Evolutionary conservation across 2,329 filamentous ascomycete genomes (phyloP).

Genomic region (Lecanicillium sp.): DNA sequence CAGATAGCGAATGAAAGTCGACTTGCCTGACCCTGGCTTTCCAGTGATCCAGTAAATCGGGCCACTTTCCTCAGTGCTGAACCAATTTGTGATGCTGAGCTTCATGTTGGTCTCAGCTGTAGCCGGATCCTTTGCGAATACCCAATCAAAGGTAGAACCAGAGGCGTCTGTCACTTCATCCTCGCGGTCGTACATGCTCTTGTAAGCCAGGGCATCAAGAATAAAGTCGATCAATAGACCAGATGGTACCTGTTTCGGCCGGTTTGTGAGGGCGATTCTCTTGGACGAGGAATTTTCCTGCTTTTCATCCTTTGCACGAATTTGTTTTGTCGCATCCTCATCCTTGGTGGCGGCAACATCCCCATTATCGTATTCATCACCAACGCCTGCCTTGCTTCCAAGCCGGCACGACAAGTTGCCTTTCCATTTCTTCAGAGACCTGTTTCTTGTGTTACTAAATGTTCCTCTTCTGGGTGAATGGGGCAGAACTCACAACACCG

Average conservation of each 20-base stretch:
- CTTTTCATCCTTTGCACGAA: not conserved
- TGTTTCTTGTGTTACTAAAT: no score
- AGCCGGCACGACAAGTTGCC: not conserved
- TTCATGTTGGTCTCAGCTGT: slow-evolving; percentile 3
- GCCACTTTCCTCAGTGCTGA: slow-evolving; percentile 13
- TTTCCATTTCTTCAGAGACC: not conserved
- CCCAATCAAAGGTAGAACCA: slow-evolving; percentile 27
- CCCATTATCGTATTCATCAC: slow-evolving; percentile 3
- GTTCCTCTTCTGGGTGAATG: no score
- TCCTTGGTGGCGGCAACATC: not conserved
- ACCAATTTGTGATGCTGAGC: slow-evolving; percentile 18
- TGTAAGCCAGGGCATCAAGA: slow-evolving; percentile 22
- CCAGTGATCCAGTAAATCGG: slow-evolving; percentile 29
- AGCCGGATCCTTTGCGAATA: slow-evolving; percentile 16
- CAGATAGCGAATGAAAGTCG: slow-evolving; percentile 33
- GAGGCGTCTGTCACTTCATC: slow-evolving; percentile 21
- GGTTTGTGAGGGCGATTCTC: not conserved
- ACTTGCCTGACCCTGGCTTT: slow-evolving; percentile 38
- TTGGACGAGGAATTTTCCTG: not conserved
- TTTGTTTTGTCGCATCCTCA: not conserved
- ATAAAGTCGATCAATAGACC: slow-evolving; percentile 21
- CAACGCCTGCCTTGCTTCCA: no score
- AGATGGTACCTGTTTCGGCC: slow-evolving; percentile 9
- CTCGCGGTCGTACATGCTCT: slow-evolving; percentile 22
- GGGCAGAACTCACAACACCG: not conserved